These are phyloP conservation scores for Trichophyton schoenleinii DNA, from an alignment of 2,329 filamentous ascomycete genomes.

Conservation along the genomic window DNA sequence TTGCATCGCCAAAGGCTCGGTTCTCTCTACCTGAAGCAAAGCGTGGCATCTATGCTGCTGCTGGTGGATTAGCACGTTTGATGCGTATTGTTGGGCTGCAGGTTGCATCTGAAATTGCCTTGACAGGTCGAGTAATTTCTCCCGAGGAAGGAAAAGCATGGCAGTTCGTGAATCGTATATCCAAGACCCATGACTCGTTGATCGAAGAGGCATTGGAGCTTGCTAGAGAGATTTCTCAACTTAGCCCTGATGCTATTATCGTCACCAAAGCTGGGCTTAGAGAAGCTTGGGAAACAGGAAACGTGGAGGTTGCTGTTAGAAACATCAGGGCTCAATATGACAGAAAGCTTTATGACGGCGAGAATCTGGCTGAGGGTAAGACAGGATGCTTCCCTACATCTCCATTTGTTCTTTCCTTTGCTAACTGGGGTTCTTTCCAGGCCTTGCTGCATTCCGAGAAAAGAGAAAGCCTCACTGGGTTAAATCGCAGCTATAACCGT, in stretches of 20 bases:
- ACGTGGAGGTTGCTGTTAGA: slow-evolving; percentile 55
- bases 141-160: slow-evolving; percentile 49
- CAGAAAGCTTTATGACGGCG: slow-evolving; percentile 69
- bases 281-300: slow-evolving; percentile 55
- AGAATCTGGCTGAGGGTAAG: slow-evolving; percentile 77
- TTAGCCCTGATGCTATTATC: slow-evolving; percentile 63
- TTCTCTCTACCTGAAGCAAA: slow-evolving; percentile 62
- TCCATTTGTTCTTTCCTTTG: neutral
- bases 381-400: neutral
- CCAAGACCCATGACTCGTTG: slow-evolving; percentile 56
- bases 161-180: slow-evolving; percentile 56
- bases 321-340: slow-evolving; percentile 76
- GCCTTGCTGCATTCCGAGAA: slow-evolving; percentile 76
- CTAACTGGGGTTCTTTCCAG: slow-evolving; percentile 15
- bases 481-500: slow-evolving; percentile 46
- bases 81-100: slow-evolving; percentile 55
- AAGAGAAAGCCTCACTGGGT: slow-evolving; percentile 81
- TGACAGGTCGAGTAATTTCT: slow-evolving; percentile 49
- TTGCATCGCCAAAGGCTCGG: slow-evolving; percentile 45
- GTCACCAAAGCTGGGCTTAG: slow-evolving; percentile 56
- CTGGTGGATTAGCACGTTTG: slow-evolving; percentile 57
- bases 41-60: slow-evolving; percentile 56
- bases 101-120: slow-evolving; percentile 57
- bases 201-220: slow-evolving; percentile 58
- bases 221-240: slow-evolving; percentile 47